Conservation (phyloP, 768 basidiomycete species). For the Candolleomyces eurysporus region DNA sequence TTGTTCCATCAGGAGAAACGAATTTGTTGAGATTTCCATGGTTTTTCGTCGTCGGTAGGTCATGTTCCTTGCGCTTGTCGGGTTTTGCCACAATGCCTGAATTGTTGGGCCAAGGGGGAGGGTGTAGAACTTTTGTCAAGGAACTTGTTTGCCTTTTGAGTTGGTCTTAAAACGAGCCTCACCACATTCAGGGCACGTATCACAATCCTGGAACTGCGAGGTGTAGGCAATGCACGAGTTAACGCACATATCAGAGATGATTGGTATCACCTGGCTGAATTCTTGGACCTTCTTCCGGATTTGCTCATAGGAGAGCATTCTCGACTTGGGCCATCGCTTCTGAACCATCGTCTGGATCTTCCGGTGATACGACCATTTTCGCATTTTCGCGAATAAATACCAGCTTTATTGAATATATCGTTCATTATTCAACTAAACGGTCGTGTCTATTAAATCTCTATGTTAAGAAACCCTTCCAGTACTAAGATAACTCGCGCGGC, state of each 20-base stretch:
- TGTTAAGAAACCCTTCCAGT: too few species aligned
- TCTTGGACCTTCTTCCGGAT: not conserved
- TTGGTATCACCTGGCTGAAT: not conserved
- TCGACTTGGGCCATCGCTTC: not conserved
- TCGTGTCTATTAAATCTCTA: too few species aligned
- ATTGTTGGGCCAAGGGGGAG: constrained; percentile 41
- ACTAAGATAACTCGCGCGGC: too few species aligned
- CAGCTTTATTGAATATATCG: too few species aligned
- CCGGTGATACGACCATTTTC: too few species aligned
- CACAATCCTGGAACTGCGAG: constrained; percentile 28
- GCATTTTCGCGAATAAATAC: too few species aligned
- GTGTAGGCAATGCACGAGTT: constrained; percentile 40
- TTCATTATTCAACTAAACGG: too few species aligned
- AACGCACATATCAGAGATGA: constrained; percentile 36
- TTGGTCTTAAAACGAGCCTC: constrained; percentile 25
- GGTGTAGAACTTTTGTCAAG: constrained; percentile 31
- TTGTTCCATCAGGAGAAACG: not conserved
- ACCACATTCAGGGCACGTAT: constrained; percentile 28
- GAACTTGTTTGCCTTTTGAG: constrained; percentile 5
- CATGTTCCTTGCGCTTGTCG: constrained; percentile 24
- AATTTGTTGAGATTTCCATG: constrained; percentile 18
- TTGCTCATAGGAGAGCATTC: not conserved
- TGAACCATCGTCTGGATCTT: not conserved
- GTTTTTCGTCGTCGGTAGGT: constrained; percentile 22
- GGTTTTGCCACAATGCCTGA: constrained; percentile 29